These are phyloP conservation scores for Adansonia rubrostipa DNA, from an alignment of 441 rosid genomes.

Conservation along the genomic window DNA sequence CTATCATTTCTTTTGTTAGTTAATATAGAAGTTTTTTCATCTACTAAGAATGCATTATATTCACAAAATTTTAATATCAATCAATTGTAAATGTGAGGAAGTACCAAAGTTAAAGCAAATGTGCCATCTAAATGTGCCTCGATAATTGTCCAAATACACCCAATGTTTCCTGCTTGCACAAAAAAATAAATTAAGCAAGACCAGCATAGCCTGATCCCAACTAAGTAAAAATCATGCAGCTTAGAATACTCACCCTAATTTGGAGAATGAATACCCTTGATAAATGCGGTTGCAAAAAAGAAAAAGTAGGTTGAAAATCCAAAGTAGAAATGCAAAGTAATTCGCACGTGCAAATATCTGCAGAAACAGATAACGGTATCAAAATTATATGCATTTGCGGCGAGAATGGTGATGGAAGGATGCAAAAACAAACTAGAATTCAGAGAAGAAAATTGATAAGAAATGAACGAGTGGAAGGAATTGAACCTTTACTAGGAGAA, in stretches of 20 bases:
- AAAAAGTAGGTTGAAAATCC: conserved; percentile 76
- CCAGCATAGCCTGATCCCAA: background rate
- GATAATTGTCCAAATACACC: conserved; percentile 72
- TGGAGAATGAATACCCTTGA: conserved; percentile 85
- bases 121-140: conserved; percentile 96
- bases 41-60: conserved; percentile 1
- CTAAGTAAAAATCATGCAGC: conserved; percentile 17
- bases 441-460: background rate
- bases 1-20: background rate
- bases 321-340: conserved; percentile 61
- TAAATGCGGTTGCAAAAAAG: conserved; percentile 84
- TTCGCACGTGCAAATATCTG: conserved; percentile 68
- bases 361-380: conserved; percentile 36
- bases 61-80: conserved; percentile 1
- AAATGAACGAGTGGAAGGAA: conserved; percentile 11
- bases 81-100: conserved; percentile 20
- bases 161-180: conserved; percentile 58
- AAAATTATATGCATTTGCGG: conserved; percentile 24
- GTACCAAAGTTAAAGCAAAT: conserved; percentile 97
- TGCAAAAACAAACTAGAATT: background rate
- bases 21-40: background rate
- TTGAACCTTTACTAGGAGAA: conserved; percentile 78
- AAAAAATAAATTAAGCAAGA: conserved; percentile 20
- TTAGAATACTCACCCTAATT: conserved; percentile 68
- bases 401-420: background rate